These are phyloP conservation scores for Nicotiana knightiana DNA, from an alignment of 257 asterid genomes.

Conservation along the genomic window DNA sequence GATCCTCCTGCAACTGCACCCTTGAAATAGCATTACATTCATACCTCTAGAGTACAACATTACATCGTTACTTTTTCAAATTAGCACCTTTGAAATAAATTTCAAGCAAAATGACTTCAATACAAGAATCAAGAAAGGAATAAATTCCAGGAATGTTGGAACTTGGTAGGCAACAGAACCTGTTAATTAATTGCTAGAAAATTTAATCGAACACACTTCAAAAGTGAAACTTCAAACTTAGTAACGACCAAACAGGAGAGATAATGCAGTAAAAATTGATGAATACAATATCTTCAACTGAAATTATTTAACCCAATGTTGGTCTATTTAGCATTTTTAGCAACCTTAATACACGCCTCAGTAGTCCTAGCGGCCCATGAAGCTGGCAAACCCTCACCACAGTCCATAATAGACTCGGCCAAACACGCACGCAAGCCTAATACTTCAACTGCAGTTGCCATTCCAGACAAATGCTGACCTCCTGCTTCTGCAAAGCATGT, in stretches of 20 bases:
- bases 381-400: slow-evolving; percentile 68
- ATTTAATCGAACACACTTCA: background rate
- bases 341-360: slow-evolving; percentile 62
- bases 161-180: background rate
- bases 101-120: background rate
- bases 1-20: slow-evolving; percentile 57
- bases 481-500: slow-evolving; percentile 88
- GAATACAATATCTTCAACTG: too few relatives aligned
- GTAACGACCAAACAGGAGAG: background rate
- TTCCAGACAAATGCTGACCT: slow-evolving; percentile 71
- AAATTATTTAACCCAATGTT: too few relatives aligned
- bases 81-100: background rate
- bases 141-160: background rate
- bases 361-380: slow-evolving; percentile 57
- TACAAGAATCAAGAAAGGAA: background rate
- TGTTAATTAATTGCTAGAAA: background rate
- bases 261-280: background rate
- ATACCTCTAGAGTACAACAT: background rate
- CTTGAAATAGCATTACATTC: slow-evolving; percentile 10
- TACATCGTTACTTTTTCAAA: background rate
- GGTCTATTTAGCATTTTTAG: background rate
- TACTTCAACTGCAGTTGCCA: slow-evolving; percentile 63
- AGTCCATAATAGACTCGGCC: slow-evolving; percentile 70
- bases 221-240: background rate
- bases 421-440: slow-evolving; percentile 77